Evolutionary conservation across 768 basidiomycete genomes (phyloP), one percentile per base, ranked within the genome.

Genomic region (Lactarius vividus): DNA sequence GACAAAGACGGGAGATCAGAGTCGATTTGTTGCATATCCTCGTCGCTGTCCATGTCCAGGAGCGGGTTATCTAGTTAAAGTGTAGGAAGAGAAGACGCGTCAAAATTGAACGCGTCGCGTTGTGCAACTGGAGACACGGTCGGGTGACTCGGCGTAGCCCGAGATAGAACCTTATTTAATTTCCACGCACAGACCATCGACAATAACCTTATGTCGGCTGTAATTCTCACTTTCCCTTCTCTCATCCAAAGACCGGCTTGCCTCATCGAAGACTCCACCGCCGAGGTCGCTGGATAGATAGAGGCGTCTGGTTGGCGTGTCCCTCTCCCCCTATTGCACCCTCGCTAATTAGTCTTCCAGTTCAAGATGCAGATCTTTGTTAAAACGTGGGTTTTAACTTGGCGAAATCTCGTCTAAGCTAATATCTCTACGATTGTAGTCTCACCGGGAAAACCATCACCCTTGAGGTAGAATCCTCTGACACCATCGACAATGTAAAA

Each of bases 391-490:
- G 92, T 82, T 7, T 39, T 37, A 15, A n/a, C 13, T n/a, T n/a
- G 28, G 18, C 5, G 13, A 58, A 40, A n/a, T 55, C 13, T n/a
- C 20, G 10, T 15, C 39, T 13, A 26, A 57, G 61, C 62, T 60
- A 68, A 33, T 52, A 56, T 59, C 62, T 67, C 69, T 61, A 16
- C 37, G 70, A 28, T 20, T 6, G 13, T 53, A 94, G 92, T 89
- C 92, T 96, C 74, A 96, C 95, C 87, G 95, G 94, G 77, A 97
- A 97, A 84, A 98, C 96, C 73, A 95, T 96, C 84, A 96, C 94
- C 76, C 90, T 97, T 79, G 94, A 96, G 85, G 94, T 96, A 74
- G 94, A 96, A 80, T 95, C 94, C 71, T 95, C 93, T 66, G 94
- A 96, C 82, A 96, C 94, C 71, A 94, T 96, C 81, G 94, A 96